Base-by-base conservation (phyloP, 1,284 basidiomycete species). In the Coriolopsis trogii region DNA sequence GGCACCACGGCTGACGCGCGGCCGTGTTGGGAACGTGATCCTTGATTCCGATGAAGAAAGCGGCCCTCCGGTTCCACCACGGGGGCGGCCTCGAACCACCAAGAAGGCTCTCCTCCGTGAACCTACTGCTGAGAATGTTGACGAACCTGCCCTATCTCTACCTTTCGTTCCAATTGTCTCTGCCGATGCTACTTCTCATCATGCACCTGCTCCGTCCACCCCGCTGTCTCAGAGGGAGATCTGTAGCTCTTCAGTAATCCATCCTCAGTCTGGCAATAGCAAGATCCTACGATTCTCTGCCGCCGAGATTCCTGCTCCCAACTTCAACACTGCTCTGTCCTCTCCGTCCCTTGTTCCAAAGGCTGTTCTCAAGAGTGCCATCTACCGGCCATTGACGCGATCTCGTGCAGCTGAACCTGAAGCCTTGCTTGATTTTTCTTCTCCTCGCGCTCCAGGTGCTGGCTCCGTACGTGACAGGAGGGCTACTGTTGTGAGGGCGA, bases 11-110 rank as follows among this genome's bases (percentile, higher is more conserved):
- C 34, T 59, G 5, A 34, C 40, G 18, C 54, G 53, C 23, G 53
- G 53, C 15, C 43, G 42, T 2, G 9, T 56, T 4, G 51, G 57
- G 2, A 53, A 42, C 10, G 33, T 53, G 1, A 39, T 56, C 0
- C 45, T 56, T 9, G 58, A 54, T 39, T 55, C 55, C 15, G 58
- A 59, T n/a, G 58, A 56, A n/a, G 52, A 53, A 23, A 41, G 49
- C 20, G 46, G 47, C 10, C 49, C 49, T 7, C 21, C 44, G 7
- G 41, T 18, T 3, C 29, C 31, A 3, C 26, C 37, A 6, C 2
- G n/a, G 2, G 29, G 37, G 13, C 34, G 33, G 3, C n/a, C 37
- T 23, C 53, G 46, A 7, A 41, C 37, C 9, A 10, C 37, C 0
- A 54, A 36, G 28, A 56, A 36, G 18, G 34, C 38, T 3, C 44